Conservation (phyloP, 495 filamentous ascomycete genomes). For the Penicillium alfredii region DNA sequence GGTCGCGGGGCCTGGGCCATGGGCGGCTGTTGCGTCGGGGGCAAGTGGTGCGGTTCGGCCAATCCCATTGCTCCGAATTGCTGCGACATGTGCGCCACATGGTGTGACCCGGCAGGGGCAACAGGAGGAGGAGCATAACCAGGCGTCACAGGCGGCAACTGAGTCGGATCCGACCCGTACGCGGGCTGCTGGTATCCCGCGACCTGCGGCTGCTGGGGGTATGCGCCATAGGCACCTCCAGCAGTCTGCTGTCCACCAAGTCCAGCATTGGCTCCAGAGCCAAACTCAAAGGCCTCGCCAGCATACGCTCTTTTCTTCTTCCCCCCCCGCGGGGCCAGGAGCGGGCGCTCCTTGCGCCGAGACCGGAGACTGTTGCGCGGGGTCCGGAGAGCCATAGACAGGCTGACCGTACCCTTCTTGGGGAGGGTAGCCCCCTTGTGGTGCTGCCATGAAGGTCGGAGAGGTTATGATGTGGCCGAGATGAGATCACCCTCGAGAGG, state of each 20-base stretch:
- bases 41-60: slow-evolving; percentile 50
- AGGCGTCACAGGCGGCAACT: slow-evolving; percentile 52
- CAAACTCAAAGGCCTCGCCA: slow-evolving; percentile 89
- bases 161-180: slow-evolving; percentile 45
- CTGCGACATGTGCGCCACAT: slow-evolving; percentile 70
- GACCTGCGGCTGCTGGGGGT: slow-evolving; percentile 46
- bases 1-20: slow-evolving; percentile 49
- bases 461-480: too few relatives aligned
- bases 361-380: slow-evolving; percentile 30
- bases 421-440: slow-evolving; percentile 60
- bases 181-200: slow-evolving; percentile 49
- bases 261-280: slow-evolving; percentile 78
- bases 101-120: too few relatives aligned
- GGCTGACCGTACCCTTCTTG: slow-evolving; percentile 49
- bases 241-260: slow-evolving; percentile 51
- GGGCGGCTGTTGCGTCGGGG: slow-evolving; percentile 48
- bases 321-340: slow-evolving; percentile 43
- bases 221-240: slow-evolving; percentile 52
- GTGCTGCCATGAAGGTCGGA: slow-evolving; percentile 46
- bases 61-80: slow-evolving; percentile 79
- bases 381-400: slow-evolving; percentile 38
- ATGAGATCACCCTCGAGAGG: too few relatives aligned
- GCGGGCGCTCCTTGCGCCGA: slow-evolving; percentile 24
- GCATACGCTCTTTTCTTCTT: slow-evolving; percentile 92
- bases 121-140: slow-evolving; percentile 56